These are phyloP conservation scores for Porodaedalea pini DNA, from an alignment of 1,284 basidiomycete genomes.

Conservation along the genomic window DNA sequence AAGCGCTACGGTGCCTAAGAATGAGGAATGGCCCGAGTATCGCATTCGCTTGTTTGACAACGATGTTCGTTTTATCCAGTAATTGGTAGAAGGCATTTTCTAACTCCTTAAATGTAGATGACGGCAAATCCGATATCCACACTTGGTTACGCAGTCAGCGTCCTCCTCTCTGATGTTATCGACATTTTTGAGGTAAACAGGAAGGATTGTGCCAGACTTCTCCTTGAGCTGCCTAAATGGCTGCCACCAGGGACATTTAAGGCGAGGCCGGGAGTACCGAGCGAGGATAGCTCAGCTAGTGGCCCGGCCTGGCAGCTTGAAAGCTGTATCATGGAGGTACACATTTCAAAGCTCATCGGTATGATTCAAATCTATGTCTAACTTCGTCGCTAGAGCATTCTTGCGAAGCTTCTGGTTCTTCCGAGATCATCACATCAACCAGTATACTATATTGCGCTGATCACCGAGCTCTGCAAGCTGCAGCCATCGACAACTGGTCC, in stretches of 20 bases:
- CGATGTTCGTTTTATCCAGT: constrained; percentile 49
- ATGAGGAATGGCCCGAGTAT: constrained; percentile 76
- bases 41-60: constrained; percentile 74
- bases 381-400: constrained; percentile 51
- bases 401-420: constrained; percentile 74
- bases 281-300: constrained; percentile 43
- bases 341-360: constrained; percentile 3
- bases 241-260: constrained; percentile 82
- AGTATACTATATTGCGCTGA: constrained; percentile 84
- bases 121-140: constrained; percentile 74
- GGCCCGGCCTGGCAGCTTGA: constrained; percentile 77
- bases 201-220: constrained; percentile 86
- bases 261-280: constrained; percentile 55
- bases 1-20: constrained; percentile 56
- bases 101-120: constrained; percentile 43
- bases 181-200: constrained; percentile 95
- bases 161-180: constrained; percentile 77
- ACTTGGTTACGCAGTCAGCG: constrained; percentile 77
- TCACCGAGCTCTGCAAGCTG: constrained; percentile 92
- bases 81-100: not conserved
- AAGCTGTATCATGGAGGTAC: constrained; percentile 75
- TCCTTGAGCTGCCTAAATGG: constrained; percentile 89
- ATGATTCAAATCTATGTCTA: not conserved
- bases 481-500: constrained; percentile 91
- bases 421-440: constrained; percentile 77